Percentiles rank a stretch among this genome's conserved stretches.
Conservation (phyloP, 2,329 filamentous ascomycete species). For the Calonectria ilicicola region DNA sequence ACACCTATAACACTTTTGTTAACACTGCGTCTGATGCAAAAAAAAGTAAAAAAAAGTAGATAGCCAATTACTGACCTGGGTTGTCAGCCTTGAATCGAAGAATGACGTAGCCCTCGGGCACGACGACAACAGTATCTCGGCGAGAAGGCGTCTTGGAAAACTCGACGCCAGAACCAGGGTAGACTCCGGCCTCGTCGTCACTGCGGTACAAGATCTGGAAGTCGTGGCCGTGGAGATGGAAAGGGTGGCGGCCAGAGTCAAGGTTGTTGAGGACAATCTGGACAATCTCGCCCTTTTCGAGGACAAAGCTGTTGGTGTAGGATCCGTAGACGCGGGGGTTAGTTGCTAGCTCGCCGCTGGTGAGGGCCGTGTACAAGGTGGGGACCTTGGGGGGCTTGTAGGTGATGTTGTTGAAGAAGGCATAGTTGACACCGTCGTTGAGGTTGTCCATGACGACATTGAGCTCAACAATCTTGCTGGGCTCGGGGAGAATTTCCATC, state of each 20-base stretch:
- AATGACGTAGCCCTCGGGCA: conserved; percentile 75
- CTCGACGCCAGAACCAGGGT: conserved; percentile 58
- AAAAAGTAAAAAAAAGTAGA: not conserved
- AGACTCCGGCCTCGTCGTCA: conserved; percentile 67
- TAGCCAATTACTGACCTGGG: conserved; percentile 59
- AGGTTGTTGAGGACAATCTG: conserved; percentile 83
- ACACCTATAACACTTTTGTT: conserved; percentile 55
- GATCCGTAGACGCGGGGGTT: conserved; percentile 74
- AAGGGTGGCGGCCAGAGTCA: conserved; percentile 78
- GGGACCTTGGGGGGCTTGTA: conserved; percentile 83
- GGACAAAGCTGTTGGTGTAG: conserved; percentile 74
- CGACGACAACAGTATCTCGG: conserved; percentile 75
- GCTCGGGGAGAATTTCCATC: conserved; percentile 68
- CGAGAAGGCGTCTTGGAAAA: conserved; percentile 71
- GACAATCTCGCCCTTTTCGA: conserved; percentile 75
- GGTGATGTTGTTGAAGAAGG: conserved; percentile 82
- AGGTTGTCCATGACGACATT: conserved; percentile 73
- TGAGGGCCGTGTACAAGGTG: conserved; percentile 81
- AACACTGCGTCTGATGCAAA: conserved; percentile 7
- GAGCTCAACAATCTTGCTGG: conserved; percentile 73
- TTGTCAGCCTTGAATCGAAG: conserved; percentile 77
- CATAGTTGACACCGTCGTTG: conserved; percentile 69
- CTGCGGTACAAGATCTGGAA: conserved; percentile 77
- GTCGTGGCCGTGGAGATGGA: conserved; percentile 82
- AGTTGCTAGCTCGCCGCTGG: conserved; percentile 67